Base-by-base conservation (phyloP, 2,329 filamentous ascomycete species). In the Parascedosporium putredinis region DNA sequence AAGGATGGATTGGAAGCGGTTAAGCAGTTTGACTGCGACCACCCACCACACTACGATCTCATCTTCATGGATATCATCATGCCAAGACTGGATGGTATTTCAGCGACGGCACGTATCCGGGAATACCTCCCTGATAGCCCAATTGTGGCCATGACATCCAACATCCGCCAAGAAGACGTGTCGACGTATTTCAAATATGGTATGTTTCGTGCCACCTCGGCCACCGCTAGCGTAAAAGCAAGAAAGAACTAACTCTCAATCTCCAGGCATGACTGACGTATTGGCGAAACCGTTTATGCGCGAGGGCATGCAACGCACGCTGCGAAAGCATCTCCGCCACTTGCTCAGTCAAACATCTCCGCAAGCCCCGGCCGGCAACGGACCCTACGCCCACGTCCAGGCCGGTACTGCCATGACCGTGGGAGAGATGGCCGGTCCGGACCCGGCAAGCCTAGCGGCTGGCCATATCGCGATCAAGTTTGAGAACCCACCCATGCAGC, bases 101-200 rank as follows among this genome's bases (percentile, higher is more conserved):
- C 90, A 14, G 91, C 93, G 2, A 95, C 89, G 51, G 87, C 93
- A 60, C 81, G 95, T 54, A 96, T 98, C 56, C 82, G 91, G 49
- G 87, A 95, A 61, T 88, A 91, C 54, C 83, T 89, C 55, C 79
- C 81, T 33, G 79, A 83, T 5, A 83, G 86, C 18, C 93, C 93
- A 0, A 94, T 98, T 59, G 88, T 98, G 52, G 93, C 93, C 44
- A 97, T 98, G 93, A 98, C 93, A 3, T 96, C 91, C 3, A 98
- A 97, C 62, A 97, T 98, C 55, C 81, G 93, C 55, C 90, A 88
- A 53, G 91, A 96, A 60, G 93, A 98, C 63, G 94, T 97, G 54
- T 87, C 91, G 49, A 90, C 94, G 70, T 98, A 98, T 64, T 97
- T 96, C 70, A 84, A 91, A 59, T 90, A 95, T 69, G 93, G 90